phyloP scores from a whole-genome alignment of 2,329 filamentous ascomycete species.

The Arthrobotrys entomopaga region DNA sequence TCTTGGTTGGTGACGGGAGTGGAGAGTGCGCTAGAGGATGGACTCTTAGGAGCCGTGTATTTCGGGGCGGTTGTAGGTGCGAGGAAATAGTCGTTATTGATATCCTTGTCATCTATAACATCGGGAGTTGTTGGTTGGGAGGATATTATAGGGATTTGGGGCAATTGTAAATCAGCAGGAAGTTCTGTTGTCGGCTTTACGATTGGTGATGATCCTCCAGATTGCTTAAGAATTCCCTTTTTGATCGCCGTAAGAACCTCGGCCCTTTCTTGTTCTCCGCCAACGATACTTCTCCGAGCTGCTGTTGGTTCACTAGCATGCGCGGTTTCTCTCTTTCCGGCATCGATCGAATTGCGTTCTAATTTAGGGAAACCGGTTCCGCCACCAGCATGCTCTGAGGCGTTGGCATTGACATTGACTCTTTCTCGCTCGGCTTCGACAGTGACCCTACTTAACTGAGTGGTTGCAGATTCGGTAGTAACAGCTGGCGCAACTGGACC shows the following conservation, averaged over 20 bases:
- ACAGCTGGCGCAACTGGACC: slow-evolving; percentile 66
- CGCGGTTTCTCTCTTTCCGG: slow-evolving; percentile 61
- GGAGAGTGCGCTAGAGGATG: slow-evolving; percentile 80
- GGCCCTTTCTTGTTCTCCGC: slow-evolving; percentile 86
- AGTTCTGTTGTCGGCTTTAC: slow-evolving; percentile 69
- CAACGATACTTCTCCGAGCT: slow-evolving; percentile 86
- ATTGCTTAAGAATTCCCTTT: slow-evolving; percentile 95
- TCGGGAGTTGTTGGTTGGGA: slow-evolving; percentile 44
- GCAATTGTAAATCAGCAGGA: slow-evolving; percentile 67
- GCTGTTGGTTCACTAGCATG: slow-evolving; percentile 63
- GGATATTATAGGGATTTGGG: slow-evolving; percentile 60
- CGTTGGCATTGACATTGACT: slow-evolving; percentile 79
- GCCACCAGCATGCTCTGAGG: slow-evolving; percentile 73
- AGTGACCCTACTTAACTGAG: slow-evolving; percentile 93
- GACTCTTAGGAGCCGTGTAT: slow-evolving; percentile 68
- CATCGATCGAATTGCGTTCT: slow-evolving; percentile 82
- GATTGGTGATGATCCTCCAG: slow-evolving; percentile 75
- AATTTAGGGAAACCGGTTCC: slow-evolving; percentile 85
- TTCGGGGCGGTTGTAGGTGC: slow-evolving; percentile 64
- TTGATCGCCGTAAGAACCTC: slow-evolving; percentile 91
- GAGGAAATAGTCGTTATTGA: slow-evolving; percentile 88
- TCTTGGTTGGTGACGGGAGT: slow-evolving; percentile 80
- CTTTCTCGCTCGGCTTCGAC: slow-evolving; percentile 90
- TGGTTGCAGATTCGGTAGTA: slow-evolving; percentile 72
- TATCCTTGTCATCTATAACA: slow-evolving; percentile 61